These are phyloP conservation scores for Monilinia fructicola DNA, from an alignment of 2,329 filamentous ascomycete genomes.

Conservation along the genomic window DNA sequence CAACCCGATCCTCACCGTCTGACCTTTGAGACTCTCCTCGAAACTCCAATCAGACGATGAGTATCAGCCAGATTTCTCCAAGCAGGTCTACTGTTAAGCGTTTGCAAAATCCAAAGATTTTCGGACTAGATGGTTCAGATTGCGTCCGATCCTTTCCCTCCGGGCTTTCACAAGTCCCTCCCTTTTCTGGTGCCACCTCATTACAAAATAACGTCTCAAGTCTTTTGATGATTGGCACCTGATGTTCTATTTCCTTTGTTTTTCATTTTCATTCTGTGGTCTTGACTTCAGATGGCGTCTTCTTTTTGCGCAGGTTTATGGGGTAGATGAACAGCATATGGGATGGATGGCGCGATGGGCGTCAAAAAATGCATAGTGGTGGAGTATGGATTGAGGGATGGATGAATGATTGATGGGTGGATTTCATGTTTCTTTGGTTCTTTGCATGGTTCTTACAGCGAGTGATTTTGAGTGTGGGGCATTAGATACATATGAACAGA, in stretches of 20 bases:
- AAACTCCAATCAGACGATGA: constrained; percentile 8
- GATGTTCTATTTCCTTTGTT: constrained; percentile 1
- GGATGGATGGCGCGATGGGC: constrained; percentile 3
- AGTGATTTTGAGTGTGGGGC: background rate
- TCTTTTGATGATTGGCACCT: background rate
- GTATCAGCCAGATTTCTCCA: background rate
- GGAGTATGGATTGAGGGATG: constrained; percentile 6
- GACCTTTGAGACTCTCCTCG: constrained; percentile 8
- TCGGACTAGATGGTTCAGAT: constrained; percentile 9
- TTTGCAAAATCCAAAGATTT: background rate
- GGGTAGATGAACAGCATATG: constrained; percentile 1
- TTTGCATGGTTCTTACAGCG: constrained; percentile 10
- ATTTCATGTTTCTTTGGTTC: background rate
- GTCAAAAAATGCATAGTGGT: constrained; percentile 18
- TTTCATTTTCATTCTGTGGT: background rate
- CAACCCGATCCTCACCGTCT: background rate
- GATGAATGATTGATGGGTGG: background rate
- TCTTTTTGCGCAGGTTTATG: constrained; percentile 5
- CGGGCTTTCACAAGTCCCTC: background rate
- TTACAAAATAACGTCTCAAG: background rate
- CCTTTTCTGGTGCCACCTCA: background rate
- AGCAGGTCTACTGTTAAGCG: background rate
- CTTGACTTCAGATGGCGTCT: background rate
- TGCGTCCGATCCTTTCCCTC: background rate
- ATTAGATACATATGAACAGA: background rate